Conservation (phyloP, 2,329 filamentous ascomycete genomes). For the Elsinoe necatrix region DNA sequence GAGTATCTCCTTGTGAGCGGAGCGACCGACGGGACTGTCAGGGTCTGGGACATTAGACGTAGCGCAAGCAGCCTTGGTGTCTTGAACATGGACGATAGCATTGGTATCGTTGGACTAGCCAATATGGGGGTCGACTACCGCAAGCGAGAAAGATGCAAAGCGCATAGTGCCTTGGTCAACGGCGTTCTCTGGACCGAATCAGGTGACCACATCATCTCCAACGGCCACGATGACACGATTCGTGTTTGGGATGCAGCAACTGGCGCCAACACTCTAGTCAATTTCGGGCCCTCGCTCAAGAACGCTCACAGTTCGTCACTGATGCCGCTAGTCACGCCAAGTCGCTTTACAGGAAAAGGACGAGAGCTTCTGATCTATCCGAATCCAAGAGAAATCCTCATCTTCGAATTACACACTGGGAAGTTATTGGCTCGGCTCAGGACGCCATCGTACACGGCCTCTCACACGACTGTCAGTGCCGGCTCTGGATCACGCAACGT, state of each 20-base stretch:
- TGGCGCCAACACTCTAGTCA: constrained; percentile 78
- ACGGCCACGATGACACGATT: constrained; percentile 75
- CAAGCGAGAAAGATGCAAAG: constrained; percentile 38
- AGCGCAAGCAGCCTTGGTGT: constrained; percentile 67
- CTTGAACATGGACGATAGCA: constrained; percentile 74
- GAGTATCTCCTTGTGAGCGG: constrained; percentile 76
- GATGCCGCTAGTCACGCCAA: constrained; percentile 49
- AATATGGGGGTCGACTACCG: constrained; percentile 38
- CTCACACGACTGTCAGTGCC: constrained; percentile 17
- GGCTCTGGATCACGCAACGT: constrained; percentile 24
- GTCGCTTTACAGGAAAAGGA: constrained; percentile 45
- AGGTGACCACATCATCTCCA: constrained; percentile 65
- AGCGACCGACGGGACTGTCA: constrained; percentile 72
- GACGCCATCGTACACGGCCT: constrained; percentile 31
- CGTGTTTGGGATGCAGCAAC: constrained; percentile 77
- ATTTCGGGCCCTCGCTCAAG: constrained; percentile 73
- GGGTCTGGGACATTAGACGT: constrained; percentile 80
- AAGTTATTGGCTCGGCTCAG: constrained; percentile 61
- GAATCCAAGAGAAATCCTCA: constrained; percentile 64
- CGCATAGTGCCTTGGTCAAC: constrained; percentile 77
- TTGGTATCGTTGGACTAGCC: constrained; percentile 51
- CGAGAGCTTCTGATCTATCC: constrained; percentile 70
- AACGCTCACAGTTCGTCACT: constrained; percentile 47
- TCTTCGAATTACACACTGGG: constrained; percentile 72
- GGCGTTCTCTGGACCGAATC: constrained; percentile 77